Conservation (phyloP, 805 yeast species). For the Pichia heedii region DNA sequence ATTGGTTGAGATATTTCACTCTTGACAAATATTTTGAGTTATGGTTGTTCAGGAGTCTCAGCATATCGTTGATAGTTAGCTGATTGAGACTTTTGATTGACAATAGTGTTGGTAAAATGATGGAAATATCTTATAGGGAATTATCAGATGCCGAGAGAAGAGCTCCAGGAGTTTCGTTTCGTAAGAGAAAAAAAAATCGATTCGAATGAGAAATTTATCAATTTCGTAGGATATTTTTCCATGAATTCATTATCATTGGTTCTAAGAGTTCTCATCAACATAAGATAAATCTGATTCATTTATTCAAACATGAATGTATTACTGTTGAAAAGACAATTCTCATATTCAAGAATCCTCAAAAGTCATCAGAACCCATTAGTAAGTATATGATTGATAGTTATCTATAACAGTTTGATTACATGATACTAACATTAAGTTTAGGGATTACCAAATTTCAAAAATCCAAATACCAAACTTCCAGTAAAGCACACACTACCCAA, state of each 20-base stretch:
- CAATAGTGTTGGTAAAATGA: no score
- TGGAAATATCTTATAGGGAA: no score
- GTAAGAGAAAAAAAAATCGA: no score
- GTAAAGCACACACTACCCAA: conserved; percentile 45
- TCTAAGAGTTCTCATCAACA: no score
- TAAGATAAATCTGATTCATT: no score
- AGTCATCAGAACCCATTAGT: conserved; percentile 47
- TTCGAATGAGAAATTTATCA: no score
- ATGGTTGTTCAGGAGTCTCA: neutral
- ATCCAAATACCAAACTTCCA: conserved; percentile 43
- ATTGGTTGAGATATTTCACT: neutral
- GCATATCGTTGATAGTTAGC: neutral
- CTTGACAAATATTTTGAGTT: neutral
- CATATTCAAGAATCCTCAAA: neutral
- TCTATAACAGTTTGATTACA: no score
- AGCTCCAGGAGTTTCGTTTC: no score
- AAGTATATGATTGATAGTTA: conserved; percentile 25
- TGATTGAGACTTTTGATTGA: no score
- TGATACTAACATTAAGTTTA: conserved; percentile 12
- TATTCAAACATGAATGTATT: neutral
- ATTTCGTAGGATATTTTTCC: no score
- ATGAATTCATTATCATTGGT: no score
- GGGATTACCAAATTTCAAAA: conserved; percentile 37
- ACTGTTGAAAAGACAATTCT: conserved; percentile 4
- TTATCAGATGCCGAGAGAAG: no score